phyloP scores from a whole-genome alignment of 768 basidiomycete genomes.

The Gloeophyllum trabeum region DNA sequence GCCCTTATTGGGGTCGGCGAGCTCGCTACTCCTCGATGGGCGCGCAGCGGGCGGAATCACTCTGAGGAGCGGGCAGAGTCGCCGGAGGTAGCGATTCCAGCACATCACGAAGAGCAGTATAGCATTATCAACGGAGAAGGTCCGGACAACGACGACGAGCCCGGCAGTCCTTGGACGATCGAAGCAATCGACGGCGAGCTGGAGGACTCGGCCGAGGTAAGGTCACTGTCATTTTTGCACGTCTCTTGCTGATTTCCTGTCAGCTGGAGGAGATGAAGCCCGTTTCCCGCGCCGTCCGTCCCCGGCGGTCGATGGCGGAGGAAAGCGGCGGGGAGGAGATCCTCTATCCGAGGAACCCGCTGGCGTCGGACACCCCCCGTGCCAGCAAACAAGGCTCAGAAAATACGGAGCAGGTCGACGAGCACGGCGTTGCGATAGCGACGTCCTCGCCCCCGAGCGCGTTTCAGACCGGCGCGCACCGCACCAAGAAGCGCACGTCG shows the following conservation, averaged over 20 bases:
- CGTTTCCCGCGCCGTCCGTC: conserved; percentile 38
- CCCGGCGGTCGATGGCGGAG: conserved; percentile 57
- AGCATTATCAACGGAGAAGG: conserved; percentile 19
- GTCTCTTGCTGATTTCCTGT: conserved; percentile 5
- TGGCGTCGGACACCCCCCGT: conserved; percentile 16
- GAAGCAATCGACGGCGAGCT: conserved; percentile 75
- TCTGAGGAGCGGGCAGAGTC: conserved; percentile 20
- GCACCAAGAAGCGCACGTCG: conserved; percentile 65
- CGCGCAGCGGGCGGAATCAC: conserved; percentile 32
- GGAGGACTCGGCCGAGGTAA: conserved; percentile 61
- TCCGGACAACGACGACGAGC: conserved; percentile 36
- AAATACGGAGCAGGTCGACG: too few relatives aligned
- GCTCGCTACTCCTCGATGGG: conserved; percentile 93
- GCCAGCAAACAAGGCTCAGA: too few relatives aligned
- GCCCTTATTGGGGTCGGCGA: conserved; percentile 93
- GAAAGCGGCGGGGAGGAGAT: conserved; percentile 91
- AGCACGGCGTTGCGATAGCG: too few relatives aligned
- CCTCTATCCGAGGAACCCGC: conserved; percentile 64
- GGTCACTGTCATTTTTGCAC: conserved; percentile 10
- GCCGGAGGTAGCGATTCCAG: conserved; percentile 21
- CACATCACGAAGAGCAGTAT: conserved; percentile 18
- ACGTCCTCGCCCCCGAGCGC: conserved; percentile 49
- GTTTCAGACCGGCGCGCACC: conserved; percentile 40
- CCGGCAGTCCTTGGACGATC: conserved; percentile 84
- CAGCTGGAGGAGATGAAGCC: conserved; percentile 34